These are phyloP conservation scores for Suillus americanus DNA, from an alignment of 768 basidiomycete species.

Conservation along the genomic window DNA sequence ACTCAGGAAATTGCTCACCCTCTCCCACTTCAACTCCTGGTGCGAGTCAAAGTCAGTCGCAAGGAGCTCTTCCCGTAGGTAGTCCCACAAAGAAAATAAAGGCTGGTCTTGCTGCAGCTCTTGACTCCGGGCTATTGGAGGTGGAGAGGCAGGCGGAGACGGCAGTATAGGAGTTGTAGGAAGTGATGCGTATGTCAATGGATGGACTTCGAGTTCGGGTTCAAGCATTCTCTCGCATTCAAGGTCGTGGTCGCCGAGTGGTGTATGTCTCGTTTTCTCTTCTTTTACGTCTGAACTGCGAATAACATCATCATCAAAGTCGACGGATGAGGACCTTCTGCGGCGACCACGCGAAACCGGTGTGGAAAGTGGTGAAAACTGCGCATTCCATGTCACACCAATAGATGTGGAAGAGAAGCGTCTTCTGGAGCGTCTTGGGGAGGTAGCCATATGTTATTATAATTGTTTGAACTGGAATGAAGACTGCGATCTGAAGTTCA, in stretches of 20 bases:
- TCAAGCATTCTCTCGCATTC: slow-evolving; percentile 9
- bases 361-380: slow-evolving; percentile 8
- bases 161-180: slow-evolving; percentile 69
- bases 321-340: slow-evolving; percentile 14
- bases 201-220: slow-evolving; percentile 25
- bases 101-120: slow-evolving; percentile 27
- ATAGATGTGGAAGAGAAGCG: slow-evolving; percentile 32
- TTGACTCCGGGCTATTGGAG: slow-evolving; percentile 16
- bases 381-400: slow-evolving; percentile 22
- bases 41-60: slow-evolving; percentile 95
- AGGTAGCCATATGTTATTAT: slow-evolving; percentile 20
- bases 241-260: background rate
- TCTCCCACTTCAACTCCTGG: slow-evolving; percentile 92
- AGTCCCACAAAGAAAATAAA: slow-evolving; percentile 90
- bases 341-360: slow-evolving; percentile 17
- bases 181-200: slow-evolving; percentile 67
- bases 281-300: slow-evolving; percentile 3
- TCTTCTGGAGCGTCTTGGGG: slow-evolving; percentile 32
- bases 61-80: slow-evolving; percentile 82
- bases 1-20: slow-evolving; percentile 92
- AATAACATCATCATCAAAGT: slow-evolving; percentile 1
- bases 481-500: background rate
- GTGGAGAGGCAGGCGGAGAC: slow-evolving; percentile 38
- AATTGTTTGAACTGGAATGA: background rate
- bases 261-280: background rate